Conservation (phyloP, 148 eudicot genomes). For the Nepenthes gracilis region DNA sequence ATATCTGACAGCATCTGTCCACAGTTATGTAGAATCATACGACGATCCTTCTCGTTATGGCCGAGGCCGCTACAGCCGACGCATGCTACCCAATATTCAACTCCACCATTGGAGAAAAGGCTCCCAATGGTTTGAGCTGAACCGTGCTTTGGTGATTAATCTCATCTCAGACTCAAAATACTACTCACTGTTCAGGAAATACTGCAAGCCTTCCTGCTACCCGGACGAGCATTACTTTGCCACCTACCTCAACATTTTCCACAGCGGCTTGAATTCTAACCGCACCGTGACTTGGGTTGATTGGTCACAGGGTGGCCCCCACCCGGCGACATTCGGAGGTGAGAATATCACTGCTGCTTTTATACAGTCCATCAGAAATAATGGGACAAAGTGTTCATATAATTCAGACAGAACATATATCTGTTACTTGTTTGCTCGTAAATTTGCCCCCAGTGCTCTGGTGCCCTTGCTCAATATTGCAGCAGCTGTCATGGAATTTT, state of each 20-base stretch:
- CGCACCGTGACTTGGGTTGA: slow-evolving; percentile 70
- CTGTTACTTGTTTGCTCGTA: slow-evolving; percentile 77
- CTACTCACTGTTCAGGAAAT: slow-evolving; percentile 44
- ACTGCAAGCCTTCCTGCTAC: slow-evolving; percentile 68
- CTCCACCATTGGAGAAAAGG: slow-evolving; percentile 79
- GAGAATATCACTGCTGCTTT: slow-evolving; percentile 49
- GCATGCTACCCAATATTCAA: slow-evolving; percentile 47
- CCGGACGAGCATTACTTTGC: slow-evolving; percentile 83
- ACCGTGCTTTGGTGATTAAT: slow-evolving; percentile 38
- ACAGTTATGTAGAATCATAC: slow-evolving; percentile 60
- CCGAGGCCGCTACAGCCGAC: slow-evolving; percentile 66
- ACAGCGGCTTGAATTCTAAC: slow-evolving; percentile 36
- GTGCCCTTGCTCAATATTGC: slow-evolving; percentile 51
- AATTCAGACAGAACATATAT: slow-evolving; percentile 22
- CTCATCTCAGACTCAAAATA: slow-evolving; percentile 57
- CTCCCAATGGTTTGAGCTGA: slow-evolving; percentile 76
- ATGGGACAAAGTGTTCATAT: slow-evolving; percentile 57
- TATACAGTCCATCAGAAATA: slow-evolving; percentile 49
- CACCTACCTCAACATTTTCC: slow-evolving; percentile 49
- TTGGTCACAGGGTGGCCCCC: slow-evolving; percentile 65
- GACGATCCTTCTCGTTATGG: slow-evolving; percentile 72
- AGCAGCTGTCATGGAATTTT: slow-evolving; percentile 44
- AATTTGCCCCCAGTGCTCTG: slow-evolving; percentile 53
- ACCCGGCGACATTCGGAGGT: slow-evolving; percentile 47
- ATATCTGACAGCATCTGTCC: slow-evolving; percentile 45